A percentile compares a stretch with the other conserved stretches of the same genome.
Evolutionary conservation across 768 basidiomycete species (phyloP).

Genomic region (Pleurotus ostreatus): DNA sequence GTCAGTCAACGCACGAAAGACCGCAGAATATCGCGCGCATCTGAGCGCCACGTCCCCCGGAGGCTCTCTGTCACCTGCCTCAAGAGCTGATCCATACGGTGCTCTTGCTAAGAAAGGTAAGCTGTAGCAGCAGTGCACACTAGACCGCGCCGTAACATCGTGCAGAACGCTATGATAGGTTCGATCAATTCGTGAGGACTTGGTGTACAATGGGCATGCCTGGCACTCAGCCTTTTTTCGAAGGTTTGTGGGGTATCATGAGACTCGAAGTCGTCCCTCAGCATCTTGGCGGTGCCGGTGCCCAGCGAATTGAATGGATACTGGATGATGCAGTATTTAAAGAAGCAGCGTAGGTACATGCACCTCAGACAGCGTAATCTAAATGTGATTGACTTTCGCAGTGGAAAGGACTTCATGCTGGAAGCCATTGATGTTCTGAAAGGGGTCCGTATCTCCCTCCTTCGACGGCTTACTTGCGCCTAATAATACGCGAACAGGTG

Average conservation of each 20-base stretch:
- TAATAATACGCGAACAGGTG: constrained; percentile 1
- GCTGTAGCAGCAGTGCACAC: constrained; percentile 4
- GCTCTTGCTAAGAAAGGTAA: constrained; percentile 64
- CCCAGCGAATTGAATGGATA: constrained; percentile 77
- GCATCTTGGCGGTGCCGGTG: constrained; percentile 77
- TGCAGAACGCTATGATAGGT: constrained; percentile 66
- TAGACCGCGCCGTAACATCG: constrained; percentile 6
- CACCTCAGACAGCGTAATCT: constrained; percentile 13
- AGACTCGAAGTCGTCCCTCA: constrained; percentile 79
- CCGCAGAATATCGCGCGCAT: constrained; percentile 85
- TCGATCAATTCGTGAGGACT: constrained; percentile 68
- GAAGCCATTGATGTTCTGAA: constrained; percentile 88
- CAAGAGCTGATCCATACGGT: constrained; percentile 62
- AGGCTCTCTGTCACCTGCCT: constrained; percentile 71
- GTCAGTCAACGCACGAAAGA: constrained; percentile 68
- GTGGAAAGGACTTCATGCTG: constrained; percentile 92
- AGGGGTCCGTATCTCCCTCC: constrained; percentile 58
- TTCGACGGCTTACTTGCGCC: constrained; percentile 4
- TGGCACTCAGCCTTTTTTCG: constrained; percentile 86
- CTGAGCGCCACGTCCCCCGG: constrained; percentile 76
- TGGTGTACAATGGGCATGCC: constrained; percentile 90
- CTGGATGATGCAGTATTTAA: constrained; percentile 93
- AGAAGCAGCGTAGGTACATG: constrained; percentile 77
- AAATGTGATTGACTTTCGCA: constrained; percentile 29
- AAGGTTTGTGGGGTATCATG: constrained; percentile 73